Conservation (phyloP, 2,329 filamentous ascomycete genomes). For the Pyrenophora graminea region DNA sequence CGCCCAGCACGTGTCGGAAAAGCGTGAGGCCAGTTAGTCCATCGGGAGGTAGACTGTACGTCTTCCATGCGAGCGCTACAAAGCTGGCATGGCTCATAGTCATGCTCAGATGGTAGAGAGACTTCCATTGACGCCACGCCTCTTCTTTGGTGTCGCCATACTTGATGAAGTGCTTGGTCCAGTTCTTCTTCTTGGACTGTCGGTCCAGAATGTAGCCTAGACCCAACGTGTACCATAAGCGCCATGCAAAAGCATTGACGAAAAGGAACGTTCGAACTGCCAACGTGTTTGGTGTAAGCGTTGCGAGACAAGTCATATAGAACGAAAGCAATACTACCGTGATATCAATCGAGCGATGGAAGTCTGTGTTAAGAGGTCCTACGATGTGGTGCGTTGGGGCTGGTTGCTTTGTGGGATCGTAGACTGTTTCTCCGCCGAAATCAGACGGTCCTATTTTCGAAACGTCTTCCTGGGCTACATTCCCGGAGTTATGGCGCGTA, state of each 20-base stretch:
- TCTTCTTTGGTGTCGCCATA: constrained; percentile 88
- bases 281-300: constrained; percentile 76
- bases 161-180: constrained; percentile 97
- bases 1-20: constrained; percentile 84
- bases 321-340: constrained; percentile 75
- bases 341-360: constrained; percentile 84
- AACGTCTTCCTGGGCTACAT: constrained; percentile 46
- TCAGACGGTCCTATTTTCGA: constrained; percentile 45
- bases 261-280: constrained; percentile 80
- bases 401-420: constrained; percentile 58
- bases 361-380: constrained; percentile 80
- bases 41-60: constrained; percentile 84
- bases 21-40: constrained; percentile 87
- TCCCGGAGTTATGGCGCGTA: constrained; percentile 54
- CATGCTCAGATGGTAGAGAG: constrained; percentile 90
- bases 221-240: constrained; percentile 88
- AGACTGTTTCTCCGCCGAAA: constrained; percentile 41
- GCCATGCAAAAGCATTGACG: constrained; percentile 77
- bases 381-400: constrained; percentile 80
- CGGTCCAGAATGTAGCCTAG: constrained; percentile 81
- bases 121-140: constrained; percentile 98
- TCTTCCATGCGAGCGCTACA: constrained; percentile 90
- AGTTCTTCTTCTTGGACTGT: constrained; percentile 89
- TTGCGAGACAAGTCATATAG: constrained; percentile 74
- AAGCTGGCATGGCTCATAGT: constrained; percentile 88